A percentile compares a stretch with the other conserved stretches of the same genome.
Evolutionary conservation across 768 basidiomycete genomes (phyloP).

Genomic region (Kondoa subrosea): DNA sequence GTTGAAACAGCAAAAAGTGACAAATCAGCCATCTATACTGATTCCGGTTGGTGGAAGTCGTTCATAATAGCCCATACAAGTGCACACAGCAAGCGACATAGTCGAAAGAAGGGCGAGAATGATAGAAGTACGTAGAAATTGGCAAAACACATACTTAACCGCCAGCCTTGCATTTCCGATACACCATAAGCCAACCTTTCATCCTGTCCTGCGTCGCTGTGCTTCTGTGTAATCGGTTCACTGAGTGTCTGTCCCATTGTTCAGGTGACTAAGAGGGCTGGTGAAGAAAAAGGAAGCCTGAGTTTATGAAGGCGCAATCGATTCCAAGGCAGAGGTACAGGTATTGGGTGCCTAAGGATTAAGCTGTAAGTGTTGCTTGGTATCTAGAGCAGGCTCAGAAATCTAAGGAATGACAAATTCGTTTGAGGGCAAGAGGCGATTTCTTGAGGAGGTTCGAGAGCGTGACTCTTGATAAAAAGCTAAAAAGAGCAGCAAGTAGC

Average conservation of each 20-base stretch:
- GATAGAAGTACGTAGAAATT: not conserved
- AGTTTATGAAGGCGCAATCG: not conserved
- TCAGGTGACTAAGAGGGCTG: not conserved
- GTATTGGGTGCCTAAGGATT: not conserved
- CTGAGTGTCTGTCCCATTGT: slow-evolving; percentile 66
- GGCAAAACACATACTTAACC: slow-evolving; percentile 57
- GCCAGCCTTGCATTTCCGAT: slow-evolving; percentile 98
- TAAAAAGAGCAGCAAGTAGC: too few relatives aligned
- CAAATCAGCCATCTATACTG: slow-evolving; percentile 1
- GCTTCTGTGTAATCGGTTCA: slow-evolving; percentile 67
- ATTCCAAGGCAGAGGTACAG: not conserved
- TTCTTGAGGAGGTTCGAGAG: too few relatives aligned
- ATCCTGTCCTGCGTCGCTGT: slow-evolving; percentile 55
- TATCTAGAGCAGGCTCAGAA: not conserved
- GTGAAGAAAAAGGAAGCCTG: not conserved
- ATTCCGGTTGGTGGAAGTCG: too few relatives aligned
- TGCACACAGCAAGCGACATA: not conserved
- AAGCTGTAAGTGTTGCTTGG: not conserved
- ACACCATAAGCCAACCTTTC: slow-evolving; percentile 51
- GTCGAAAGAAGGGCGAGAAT: not conserved
- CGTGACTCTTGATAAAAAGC: too few relatives aligned
- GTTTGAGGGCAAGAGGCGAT: too few relatives aligned
- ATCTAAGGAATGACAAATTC: not conserved
- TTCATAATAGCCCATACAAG: not conserved
- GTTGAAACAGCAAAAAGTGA: not conserved